Evolutionary conservation across 768 basidiomycete species (phyloP), one percentile per base, ranked within the genome.

Genomic region (Scleroderma bovista): DNA sequence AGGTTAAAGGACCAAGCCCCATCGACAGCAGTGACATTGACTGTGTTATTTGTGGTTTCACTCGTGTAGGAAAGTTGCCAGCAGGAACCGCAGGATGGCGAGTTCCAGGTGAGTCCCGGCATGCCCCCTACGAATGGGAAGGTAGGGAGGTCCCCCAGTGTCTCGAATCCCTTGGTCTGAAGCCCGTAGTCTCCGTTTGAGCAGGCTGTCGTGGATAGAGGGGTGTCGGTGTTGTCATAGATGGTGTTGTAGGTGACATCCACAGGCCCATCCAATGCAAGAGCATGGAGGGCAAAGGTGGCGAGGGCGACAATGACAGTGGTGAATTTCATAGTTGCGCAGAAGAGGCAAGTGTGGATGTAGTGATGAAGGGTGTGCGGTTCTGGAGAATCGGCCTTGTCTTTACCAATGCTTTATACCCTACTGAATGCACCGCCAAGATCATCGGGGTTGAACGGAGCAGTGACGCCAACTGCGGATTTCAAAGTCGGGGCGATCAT

Each of bases 71-170:
- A 72, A 50, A 84, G 59, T 51, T 72, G 50, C 79, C 80, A 84
- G 66, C 81, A 84, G 32, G 76, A 72, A 19, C 81, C 81, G 54
- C 83, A 84, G n/a, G 67, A 62, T 2, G 70, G 44, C 6, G 79
- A 81, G 60, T 79, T 73, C 63, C 68, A 84, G 17, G 50, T 51
- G 32, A 56, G 39, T 23, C 45, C 56, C 13, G 53, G 52, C 20
- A 52, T 31, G 10, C 61, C 70, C 20, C 66, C 69, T 42, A 71
- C 63, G 48, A 56, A 50, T 15, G 68, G 65, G 64, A 64, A 70
- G 29, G 53, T 50, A 32, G 68, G 67, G 44, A 71, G 57, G 32
- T 56, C 58, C 7, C 63, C 64, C 52, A 71, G 65, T 34, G 62
- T 66, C n/a, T 58, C 47, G 54, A 55, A 71, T 47, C 64, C 63